phyloP scores from a whole-genome alignment of 345 rosid species.

The Rubroshorea leprosula region DNA sequence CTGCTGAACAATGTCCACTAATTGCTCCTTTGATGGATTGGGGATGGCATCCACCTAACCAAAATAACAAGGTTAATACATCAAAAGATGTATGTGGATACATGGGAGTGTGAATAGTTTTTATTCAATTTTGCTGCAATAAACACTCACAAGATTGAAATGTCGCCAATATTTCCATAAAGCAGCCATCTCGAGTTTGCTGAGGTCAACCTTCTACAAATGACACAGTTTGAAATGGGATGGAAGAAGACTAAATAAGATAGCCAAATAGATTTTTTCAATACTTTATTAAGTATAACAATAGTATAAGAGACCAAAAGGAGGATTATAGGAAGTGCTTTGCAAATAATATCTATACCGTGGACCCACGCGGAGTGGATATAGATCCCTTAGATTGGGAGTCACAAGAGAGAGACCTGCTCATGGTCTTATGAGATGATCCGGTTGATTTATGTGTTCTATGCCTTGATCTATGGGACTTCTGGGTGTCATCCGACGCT shows the following conservation, averaged over 20 bases:
- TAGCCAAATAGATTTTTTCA: neutral
- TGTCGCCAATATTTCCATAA: conserved; percentile 84
- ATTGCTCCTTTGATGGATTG: conserved; percentile 82
- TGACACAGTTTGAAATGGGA: conserved; percentile 8
- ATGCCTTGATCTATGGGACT: conserved; percentile 81
- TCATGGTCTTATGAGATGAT: conserved; percentile 64
- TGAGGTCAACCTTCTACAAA: conserved; percentile 73
- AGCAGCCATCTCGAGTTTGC: conserved; percentile 87
- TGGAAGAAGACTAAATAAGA: neutral
- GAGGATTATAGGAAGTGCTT: too few relatives aligned
- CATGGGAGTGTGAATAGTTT: neutral
- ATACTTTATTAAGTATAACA: neutral
- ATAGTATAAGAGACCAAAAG: neutral
- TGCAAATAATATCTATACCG: conserved; percentile 38
- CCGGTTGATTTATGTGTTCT: conserved; percentile 60
- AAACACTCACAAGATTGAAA: conserved; percentile 75
- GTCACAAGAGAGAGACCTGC: conserved; percentile 73
- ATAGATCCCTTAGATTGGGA: conserved; percentile 70
- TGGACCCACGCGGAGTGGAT: conserved; percentile 45
- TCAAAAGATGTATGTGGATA: neutral
- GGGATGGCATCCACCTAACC: conserved; percentile 67
- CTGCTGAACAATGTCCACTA: conserved; percentile 74
- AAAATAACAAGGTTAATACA: neutral
- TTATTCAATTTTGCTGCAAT: neutral
- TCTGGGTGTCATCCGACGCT: conserved; percentile 79